Base-by-base conservation (phyloP, 495 filamentous ascomycete species). In the Elasticomyces elasticus region DNA sequence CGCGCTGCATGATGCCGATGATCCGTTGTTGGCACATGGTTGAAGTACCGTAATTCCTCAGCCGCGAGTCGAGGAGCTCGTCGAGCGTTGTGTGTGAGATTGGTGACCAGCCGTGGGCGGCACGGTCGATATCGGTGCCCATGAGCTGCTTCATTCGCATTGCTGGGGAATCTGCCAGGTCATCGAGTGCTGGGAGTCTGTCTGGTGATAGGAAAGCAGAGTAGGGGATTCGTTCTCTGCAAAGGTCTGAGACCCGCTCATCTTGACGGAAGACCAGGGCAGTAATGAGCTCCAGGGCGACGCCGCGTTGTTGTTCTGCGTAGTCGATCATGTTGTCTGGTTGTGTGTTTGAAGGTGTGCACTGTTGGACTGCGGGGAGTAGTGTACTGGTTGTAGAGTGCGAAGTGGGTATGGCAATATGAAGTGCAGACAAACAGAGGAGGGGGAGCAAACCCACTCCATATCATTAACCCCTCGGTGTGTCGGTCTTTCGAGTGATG, bases 91-190 rank as follows among this genome's bases (percentile, higher is more conserved):
- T 54, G 28, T 23, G 31, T 10, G 41, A 46, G 41, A 54, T 22
- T 4, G 43, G 51, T 2, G 51, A 46, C 51, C 51, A 54, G 33
- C 48, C 48, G 48, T 51, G 48, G 17, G 51, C 51, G 28, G 9
- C 41, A 23, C 38, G 40, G 27, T 35, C 20, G 22, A 49, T 28
- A 1, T 41, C 26, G 27, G 5, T 25, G 40, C 35, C 42, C 17
- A 54, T 6, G 40, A 54, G 51, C 20, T 45, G 41, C 42, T 54
- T 54, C 51, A 54, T 54, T 24, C 51, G 51, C 41, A 54, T 54
- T 13, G 30, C 42, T 1, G 51, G 51, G 3, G 51, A 54, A 31
- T 54, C 51, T 10, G 51, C 51, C 5, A 35, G n/a, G 19, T 54
- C 51, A 27, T 54, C 51, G 9, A 54, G 51, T 4, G 51, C 40